These are phyloP conservation scores for Serendipita vermifera DNA, from an alignment of 768 basidiomycete genomes.

Conservation along the genomic window DNA sequence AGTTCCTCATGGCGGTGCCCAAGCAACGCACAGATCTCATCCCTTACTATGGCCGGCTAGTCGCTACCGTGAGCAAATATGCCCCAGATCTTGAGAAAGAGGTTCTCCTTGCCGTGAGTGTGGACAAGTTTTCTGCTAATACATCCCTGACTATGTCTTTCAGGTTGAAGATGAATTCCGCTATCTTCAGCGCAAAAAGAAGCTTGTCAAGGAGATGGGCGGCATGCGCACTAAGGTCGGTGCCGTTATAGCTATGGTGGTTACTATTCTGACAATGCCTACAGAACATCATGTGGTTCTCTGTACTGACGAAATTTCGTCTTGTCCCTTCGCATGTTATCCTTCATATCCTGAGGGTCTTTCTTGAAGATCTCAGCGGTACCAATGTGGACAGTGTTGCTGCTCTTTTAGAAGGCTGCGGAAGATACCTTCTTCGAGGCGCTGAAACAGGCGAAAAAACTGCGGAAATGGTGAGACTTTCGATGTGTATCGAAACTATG, in stretches of 20 bases:
- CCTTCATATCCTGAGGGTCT: conserved; percentile 93
- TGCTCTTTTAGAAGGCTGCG: conserved; percentile 83
- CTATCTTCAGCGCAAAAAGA: conserved; percentile 89
- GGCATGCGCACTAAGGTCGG: conserved; percentile 73
- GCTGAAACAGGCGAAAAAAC: conserved; percentile 84
- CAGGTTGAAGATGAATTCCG: conserved; percentile 96
- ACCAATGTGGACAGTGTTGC: conserved; percentile 90
- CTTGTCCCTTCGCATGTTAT: conserved; percentile 86
- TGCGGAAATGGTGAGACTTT: conserved; percentile 57
- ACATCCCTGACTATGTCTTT: neutral
- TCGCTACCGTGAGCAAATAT: conserved; percentile 78
- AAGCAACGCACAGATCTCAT: conserved; percentile 82
- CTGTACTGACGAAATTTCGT: conserved; percentile 89
- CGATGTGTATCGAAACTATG: neutral
- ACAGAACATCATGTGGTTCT: conserved; percentile 78
- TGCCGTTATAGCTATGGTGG: neutral
- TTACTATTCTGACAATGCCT: neutral
- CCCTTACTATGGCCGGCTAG: conserved; percentile 83
- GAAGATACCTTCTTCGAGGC: conserved; percentile 75
- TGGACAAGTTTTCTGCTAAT: neutral
- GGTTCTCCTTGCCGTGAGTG: conserved; percentile 59
- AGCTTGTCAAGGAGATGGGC: conserved; percentile 77
- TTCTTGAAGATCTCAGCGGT: conserved; percentile 86
- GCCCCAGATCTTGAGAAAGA: conserved; percentile 90
- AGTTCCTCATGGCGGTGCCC: conserved; percentile 74